These are phyloP conservation scores for Fusarium multiceps DNA, from an alignment of 2,329 filamentous ascomycete species.

Conservation along the genomic window DNA sequence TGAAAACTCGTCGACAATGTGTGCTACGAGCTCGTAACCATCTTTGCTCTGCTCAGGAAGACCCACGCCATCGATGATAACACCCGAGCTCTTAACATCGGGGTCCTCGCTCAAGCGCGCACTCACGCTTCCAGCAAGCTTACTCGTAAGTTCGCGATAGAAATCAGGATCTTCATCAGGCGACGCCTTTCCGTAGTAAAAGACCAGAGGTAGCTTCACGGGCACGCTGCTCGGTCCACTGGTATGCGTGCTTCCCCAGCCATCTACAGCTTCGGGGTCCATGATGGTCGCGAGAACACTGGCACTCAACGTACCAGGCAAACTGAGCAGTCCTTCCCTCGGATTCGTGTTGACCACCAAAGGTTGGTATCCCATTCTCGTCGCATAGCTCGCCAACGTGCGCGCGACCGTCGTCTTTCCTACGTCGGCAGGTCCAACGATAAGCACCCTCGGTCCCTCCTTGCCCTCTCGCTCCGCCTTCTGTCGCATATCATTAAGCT, in stretches of 20 bases:
- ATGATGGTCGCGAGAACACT: slow-evolving; percentile 88
- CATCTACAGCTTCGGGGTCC: slow-evolving; percentile 81
- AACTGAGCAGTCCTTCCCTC: slow-evolving; percentile 78
- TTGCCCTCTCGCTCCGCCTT: slow-evolving; percentile 61
- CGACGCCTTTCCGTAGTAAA: slow-evolving; percentile 82
- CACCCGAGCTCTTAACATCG: slow-evolving; percentile 76
- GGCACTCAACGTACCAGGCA: slow-evolving; percentile 85
- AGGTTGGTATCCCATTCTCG: slow-evolving; percentile 78
- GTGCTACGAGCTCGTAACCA: slow-evolving; percentile 80
- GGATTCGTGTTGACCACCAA: slow-evolving; percentile 88
- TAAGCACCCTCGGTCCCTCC: slow-evolving; percentile 82
- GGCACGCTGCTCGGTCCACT: slow-evolving; percentile 89
- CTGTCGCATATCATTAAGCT: slow-evolving; percentile 78
- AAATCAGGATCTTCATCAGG: slow-evolving; percentile 78
- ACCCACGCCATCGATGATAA: slow-evolving; percentile 87
- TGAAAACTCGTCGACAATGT: slow-evolving; percentile 72
- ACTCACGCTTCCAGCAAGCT: slow-evolving; percentile 81
- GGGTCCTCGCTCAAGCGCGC: slow-evolving; percentile 81
- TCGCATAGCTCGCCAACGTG: slow-evolving; percentile 82
- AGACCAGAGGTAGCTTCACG: slow-evolving; percentile 91
- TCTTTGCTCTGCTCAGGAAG: slow-evolving; percentile 72
- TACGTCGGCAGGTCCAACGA: slow-evolving; percentile 80
- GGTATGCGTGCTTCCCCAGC: slow-evolving; percentile 90
- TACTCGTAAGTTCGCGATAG: slow-evolving; percentile 79
- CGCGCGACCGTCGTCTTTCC: slow-evolving; percentile 88